Conservation (phyloP, 1,139 yeast genomes). For the Kluyveromyces sp. region DNA sequence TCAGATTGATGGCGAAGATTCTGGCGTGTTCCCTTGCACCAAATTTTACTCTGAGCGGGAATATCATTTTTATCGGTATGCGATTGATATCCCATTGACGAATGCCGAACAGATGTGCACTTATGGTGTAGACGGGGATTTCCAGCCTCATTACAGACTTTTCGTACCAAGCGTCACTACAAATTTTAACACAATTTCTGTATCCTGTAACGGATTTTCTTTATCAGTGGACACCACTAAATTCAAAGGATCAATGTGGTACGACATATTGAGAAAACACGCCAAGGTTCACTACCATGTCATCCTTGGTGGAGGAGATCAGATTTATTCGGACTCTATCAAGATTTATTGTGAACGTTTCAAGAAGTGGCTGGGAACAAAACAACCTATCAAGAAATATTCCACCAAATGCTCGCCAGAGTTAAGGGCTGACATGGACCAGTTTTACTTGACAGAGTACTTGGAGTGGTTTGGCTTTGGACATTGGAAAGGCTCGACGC, state of each 20-base stretch:
- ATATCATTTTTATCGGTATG: constrained; percentile 57
- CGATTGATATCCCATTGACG: constrained; percentile 42
- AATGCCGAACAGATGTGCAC: constrained; percentile 51
- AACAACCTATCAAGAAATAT: constrained; percentile 42
- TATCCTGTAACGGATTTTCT: constrained; percentile 92
- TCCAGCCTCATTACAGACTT: constrained; percentile 36
- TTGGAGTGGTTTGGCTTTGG: constrained; percentile 87
- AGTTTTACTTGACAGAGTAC: constrained; percentile 67
- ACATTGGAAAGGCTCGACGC: constrained; percentile 65
- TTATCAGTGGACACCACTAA: constrained; percentile 57
- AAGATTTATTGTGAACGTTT: constrained; percentile 51
- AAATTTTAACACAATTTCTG: constrained; percentile 65
- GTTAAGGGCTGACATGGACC: constrained; percentile 48
- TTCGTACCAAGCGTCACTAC: constrained; percentile 23
- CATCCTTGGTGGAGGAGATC: constrained; percentile 97
- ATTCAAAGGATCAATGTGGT: constrained; percentile 78
- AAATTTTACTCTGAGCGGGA: constrained; percentile 43
- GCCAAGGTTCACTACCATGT: constrained; percentile 66
- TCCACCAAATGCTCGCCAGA: constrained; percentile 39
- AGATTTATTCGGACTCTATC: constrained; percentile 80
- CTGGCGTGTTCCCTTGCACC: constrained; percentile 43
- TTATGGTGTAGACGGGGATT: constrained; percentile 47
- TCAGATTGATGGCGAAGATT: constrained; percentile 23
- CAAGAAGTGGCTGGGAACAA: constrained; percentile 56
- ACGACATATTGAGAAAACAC: constrained; percentile 70